phyloP scores from a whole-genome alignment of 2,329 filamentous ascomycete species.

The Madurella fahalii region DNA sequence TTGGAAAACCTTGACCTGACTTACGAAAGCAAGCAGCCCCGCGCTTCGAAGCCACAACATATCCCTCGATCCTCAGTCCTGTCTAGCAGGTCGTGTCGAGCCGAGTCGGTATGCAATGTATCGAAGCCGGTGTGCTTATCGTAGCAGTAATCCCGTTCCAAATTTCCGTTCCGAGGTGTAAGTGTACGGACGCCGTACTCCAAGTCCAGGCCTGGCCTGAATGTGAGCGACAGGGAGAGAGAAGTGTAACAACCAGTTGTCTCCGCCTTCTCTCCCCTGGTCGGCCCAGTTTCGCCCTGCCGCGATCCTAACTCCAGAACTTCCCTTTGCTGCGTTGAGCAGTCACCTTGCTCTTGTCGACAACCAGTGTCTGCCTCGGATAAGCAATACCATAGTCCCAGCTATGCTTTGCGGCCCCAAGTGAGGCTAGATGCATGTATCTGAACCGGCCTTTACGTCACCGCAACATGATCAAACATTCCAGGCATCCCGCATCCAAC shows the following conservation, averaged over 20 bases:
- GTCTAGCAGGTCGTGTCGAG: constrained; percentile 15
- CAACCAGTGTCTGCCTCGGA: constrained; percentile 43
- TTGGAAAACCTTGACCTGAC: constrained; percentile 29
- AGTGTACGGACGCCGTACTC: no score
- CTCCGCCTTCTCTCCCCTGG: neutral
- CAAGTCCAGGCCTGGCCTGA: no score
- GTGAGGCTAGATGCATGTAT: constrained; percentile 36
- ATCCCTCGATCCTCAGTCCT: neutral
- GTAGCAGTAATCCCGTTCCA: constrained; percentile 29
- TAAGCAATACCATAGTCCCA: constrained; percentile 32
- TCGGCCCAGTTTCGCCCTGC: neutral
- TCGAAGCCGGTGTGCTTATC: constrained; percentile 8
- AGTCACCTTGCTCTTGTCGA: constrained; percentile 36
- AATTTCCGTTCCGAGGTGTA: neutral
- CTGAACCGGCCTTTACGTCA: constrained; percentile 29
- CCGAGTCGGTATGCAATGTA: neutral
- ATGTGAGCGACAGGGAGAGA: neutral
- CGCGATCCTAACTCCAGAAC: no score
- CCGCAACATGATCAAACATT: constrained; percentile 13
- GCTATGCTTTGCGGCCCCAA: constrained; percentile 34
- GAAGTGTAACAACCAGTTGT: constrained; percentile 22
- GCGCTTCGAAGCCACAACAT: neutral
- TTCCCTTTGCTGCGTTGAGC: neutral
- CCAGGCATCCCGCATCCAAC: constrained; percentile 11
- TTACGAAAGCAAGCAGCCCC: constrained; percentile 19